These are phyloP conservation scores for Globisporangium abappressorium DNA, from an alignment of 352 stramenopile genomes.

Conservation along the genomic window DNA sequence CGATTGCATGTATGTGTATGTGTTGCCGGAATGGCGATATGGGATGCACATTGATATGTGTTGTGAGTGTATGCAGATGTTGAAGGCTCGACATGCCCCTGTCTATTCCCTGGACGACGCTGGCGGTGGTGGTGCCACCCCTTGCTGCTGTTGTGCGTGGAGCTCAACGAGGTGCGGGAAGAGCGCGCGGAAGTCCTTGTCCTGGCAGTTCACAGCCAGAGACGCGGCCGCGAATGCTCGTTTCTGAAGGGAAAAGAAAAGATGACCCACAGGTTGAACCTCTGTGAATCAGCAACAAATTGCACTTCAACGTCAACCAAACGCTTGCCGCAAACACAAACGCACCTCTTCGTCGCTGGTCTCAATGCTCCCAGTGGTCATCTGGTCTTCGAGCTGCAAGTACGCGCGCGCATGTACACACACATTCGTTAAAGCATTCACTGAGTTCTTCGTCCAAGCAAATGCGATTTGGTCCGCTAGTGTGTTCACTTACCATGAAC, in stretches of 20 bases:
- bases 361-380: slow-evolving; percentile 86
- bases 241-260: slow-evolving; percentile 39
- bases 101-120: slow-evolving; percentile 4
- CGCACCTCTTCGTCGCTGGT: slow-evolving; percentile 67
- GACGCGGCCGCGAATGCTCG: slow-evolving; percentile 58
- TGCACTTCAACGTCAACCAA: not conserved
- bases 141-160: slow-evolving; percentile 22
- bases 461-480: no score
- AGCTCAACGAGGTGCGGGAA: slow-evolving; percentile 85
- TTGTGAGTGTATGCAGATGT: not conserved
- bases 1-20: no score
- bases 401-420: not conserved
- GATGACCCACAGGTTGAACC: not conserved
- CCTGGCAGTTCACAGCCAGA: slow-evolving; percentile 73
- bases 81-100: not conserved
- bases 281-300: not conserved
- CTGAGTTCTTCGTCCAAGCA: no score
- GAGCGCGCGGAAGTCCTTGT: slow-evolving; percentile 79
- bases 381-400: slow-evolving; percentile 55
- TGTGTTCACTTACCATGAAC: slow-evolving; percentile 78
- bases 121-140: not conserved
- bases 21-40: no score
- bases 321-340: slow-evolving; percentile 5
- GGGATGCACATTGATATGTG: no score
- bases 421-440: not conserved